phyloP scores from a whole-genome alignment of 352 stramenopile species.

The Phytophthora syringae region DNA sequence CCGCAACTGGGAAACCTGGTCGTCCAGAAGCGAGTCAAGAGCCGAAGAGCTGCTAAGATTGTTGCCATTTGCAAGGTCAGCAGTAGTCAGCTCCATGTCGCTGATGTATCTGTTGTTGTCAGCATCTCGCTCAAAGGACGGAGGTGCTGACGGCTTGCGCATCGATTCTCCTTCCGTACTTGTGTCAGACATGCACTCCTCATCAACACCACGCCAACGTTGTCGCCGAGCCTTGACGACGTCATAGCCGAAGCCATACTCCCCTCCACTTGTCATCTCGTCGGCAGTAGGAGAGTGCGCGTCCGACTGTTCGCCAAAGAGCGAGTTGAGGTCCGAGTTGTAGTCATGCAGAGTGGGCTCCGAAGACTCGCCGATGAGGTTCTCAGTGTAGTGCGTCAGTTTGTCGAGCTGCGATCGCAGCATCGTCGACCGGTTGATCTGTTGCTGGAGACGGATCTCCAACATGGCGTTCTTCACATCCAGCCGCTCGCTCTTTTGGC shows the following conservation, averaged over 20 bases:
- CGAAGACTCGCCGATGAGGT: conserved; percentile 62
- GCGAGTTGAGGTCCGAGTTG: conserved; percentile 54
- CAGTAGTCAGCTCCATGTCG: conserved; percentile 36
- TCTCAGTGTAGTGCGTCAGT: conserved; percentile 75
- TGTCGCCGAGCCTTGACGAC: conserved; percentile 43
- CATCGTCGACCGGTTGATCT: conserved; percentile 67
- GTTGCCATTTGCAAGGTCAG: conserved; percentile 32
- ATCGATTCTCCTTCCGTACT: conserved; percentile 51
- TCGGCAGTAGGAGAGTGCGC: conserved; percentile 45
- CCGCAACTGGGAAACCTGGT: conserved; percentile 36
- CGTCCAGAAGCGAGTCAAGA: conserved; percentile 39
- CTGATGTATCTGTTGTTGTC: conserved; percentile 46
- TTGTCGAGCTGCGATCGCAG: conserved; percentile 75
- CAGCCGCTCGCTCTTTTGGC: conserved; percentile 52
- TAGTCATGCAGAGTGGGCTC: conserved; percentile 58
- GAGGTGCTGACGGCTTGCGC: conserved; percentile 39
- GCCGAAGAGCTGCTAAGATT: conserved; percentile 15
- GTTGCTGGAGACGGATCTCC: conserved; percentile 68
- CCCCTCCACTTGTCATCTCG: conserved; percentile 41
- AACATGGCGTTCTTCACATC: conserved; percentile 71
- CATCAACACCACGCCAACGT: conserved; percentile 43
- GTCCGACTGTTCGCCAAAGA: conserved; percentile 55
- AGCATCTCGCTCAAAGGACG: conserved; percentile 24
- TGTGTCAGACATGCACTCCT: conserved; percentile 69
- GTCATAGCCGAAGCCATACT: conserved; percentile 54